These are phyloP conservation scores for Gelatoporia subvermispora DNA, from an alignment of 768 basidiomycete genomes.

Conservation along the genomic window DNA sequence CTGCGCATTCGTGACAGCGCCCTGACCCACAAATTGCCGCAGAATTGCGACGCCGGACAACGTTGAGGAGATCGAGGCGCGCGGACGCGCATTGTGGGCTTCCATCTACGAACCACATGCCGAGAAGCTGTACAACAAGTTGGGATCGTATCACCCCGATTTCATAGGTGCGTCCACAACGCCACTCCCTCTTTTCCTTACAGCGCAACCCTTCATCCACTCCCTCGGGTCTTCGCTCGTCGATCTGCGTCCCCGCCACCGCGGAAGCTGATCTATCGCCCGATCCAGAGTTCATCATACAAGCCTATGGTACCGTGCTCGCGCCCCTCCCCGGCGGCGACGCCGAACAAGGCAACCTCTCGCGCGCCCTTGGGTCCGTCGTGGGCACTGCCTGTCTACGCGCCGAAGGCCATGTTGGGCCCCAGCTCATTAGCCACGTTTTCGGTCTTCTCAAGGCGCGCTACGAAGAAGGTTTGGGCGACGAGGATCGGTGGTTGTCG, in stretches of 20 bases:
- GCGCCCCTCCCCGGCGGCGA: slow-evolving; percentile 63
- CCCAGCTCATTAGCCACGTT: slow-evolving; percentile 84
- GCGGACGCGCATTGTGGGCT: slow-evolving; percentile 75
- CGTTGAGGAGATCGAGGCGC: slow-evolving; percentile 62
- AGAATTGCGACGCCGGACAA: slow-evolving; percentile 60
- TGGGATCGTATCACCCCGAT: slow-evolving; percentile 87
- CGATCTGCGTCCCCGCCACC: slow-evolving; percentile 1
- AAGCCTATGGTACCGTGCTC: slow-evolving; percentile 76
- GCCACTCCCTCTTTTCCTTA: slow-evolving; percentile 3
- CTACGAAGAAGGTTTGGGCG: slow-evolving; percentile 47
- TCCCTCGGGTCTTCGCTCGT: neutral
- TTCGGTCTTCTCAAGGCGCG: slow-evolving; percentile 89
- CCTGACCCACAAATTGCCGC: slow-evolving; percentile 7
- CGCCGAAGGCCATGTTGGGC: slow-evolving; percentile 78
- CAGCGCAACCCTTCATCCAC: slow-evolving; percentile 1
- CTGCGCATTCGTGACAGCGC: slow-evolving; percentile 1
- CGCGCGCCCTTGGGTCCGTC: slow-evolving; percentile 78
- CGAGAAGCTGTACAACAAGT: slow-evolving; percentile 83
- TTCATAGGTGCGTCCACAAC: slow-evolving; percentile 75
- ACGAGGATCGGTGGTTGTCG: slow-evolving; percentile 76
- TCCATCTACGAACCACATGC: slow-evolving; percentile 87
- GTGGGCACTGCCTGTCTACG: slow-evolving; percentile 83
- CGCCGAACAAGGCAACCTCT: slow-evolving; percentile 73
- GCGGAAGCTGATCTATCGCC: slow-evolving; percentile 4
- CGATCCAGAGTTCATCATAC: slow-evolving; percentile 74